Percentiles rank a stretch among this genome's conserved stretches.
Evolutionary conservation across 257 asterid genomes (phyloP).

Genomic region (Ophiorrhiza pumila): DNA sequence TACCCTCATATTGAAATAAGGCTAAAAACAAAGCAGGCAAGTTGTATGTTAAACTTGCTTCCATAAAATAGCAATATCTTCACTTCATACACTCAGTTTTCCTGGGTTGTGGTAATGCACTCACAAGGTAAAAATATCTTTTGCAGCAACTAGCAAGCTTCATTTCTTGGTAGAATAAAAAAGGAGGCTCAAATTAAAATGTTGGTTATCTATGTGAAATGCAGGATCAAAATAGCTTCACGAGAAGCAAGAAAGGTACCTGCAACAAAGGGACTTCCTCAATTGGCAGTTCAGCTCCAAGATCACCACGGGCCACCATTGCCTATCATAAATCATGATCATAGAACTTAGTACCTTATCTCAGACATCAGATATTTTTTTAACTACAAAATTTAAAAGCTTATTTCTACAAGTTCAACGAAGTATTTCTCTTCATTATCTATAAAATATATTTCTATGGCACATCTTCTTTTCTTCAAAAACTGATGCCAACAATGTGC

Average conservation of each 20-base stretch:
- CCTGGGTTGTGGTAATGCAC: too few species aligned
- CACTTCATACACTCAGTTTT: too few species aligned
- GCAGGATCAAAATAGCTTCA: not conserved
- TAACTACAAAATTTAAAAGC: not conserved
- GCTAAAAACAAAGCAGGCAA: too few species aligned
- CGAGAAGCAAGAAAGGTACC: slow-evolving; percentile 40
- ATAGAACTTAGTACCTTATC: not conserved
- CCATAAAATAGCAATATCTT: too few species aligned
- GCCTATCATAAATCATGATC: slow-evolving; percentile 53
- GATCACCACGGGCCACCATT: slow-evolving; percentile 99
- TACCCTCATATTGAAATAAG: too few species aligned
- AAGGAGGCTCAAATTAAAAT: too few species aligned
- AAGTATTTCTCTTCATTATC: not conserved
- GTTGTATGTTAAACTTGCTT: too few species aligned
- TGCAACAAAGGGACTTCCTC: slow-evolving; percentile 98
- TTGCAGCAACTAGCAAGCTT: too few species aligned
- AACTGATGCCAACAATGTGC: not conserved
- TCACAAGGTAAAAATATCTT: too few species aligned
- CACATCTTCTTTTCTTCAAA: not conserved
- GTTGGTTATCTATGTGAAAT: not conserved
- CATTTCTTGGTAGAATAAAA: too few species aligned
- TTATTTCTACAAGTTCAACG: not conserved
- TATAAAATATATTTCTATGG: not conserved
- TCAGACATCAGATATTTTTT: not conserved
- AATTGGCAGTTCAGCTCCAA: slow-evolving; percentile 97